Base-by-base conservation (phyloP, 139 green algal genomes). In the Auxenochlorella pyrenoidosa region DNA sequence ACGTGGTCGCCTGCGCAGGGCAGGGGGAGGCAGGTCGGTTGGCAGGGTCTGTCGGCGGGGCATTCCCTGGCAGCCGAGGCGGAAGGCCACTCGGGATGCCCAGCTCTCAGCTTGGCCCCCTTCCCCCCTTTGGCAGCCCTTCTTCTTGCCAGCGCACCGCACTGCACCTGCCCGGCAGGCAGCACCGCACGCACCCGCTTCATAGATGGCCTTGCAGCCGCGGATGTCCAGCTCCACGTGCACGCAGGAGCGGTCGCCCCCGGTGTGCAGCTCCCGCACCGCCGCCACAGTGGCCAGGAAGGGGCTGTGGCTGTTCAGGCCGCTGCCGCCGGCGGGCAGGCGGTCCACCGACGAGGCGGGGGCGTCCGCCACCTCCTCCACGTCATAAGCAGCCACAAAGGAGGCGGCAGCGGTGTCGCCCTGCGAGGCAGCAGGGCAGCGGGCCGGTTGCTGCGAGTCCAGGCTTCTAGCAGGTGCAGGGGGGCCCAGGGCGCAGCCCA, bases 191-290 rank as follows among this genome's bases (percentile, higher is more conserved):
- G 43, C 68, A 51, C 58, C 86, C 15, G 82, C 78, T 51, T 87
- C 73, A 30, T 93, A 93, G 30, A n/a, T 65, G 24, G 89, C 54
- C 26, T 73, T 19, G 18, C 83, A 90, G 8, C 86, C 87, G 22
- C 72, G 79, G 1, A 97, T 91, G 68, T 99, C 95, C 65, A 99
- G 65, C 94, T 99, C 97, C 30, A 97, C 96, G 89, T 99, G 97
- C 83, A 99, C 92, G 88, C 97, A 99, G 0, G 91, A 96, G 79
- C 97, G 93, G 38, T 96, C 96, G 5, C 93, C 96, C 5, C 83
- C 80, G 8, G 82, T 88, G 90, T 99, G 96, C 87, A 99, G 94
- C 95, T 99, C 96, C 0, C 90, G 88, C 0, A 95, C 89, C 0
- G 77, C 85, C 3, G 70, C 89, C 1, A 99, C 82, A 3, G 81